Conservation (phyloP, 768 basidiomycete genomes). For the Leucocoprinus leucothites region DNA sequence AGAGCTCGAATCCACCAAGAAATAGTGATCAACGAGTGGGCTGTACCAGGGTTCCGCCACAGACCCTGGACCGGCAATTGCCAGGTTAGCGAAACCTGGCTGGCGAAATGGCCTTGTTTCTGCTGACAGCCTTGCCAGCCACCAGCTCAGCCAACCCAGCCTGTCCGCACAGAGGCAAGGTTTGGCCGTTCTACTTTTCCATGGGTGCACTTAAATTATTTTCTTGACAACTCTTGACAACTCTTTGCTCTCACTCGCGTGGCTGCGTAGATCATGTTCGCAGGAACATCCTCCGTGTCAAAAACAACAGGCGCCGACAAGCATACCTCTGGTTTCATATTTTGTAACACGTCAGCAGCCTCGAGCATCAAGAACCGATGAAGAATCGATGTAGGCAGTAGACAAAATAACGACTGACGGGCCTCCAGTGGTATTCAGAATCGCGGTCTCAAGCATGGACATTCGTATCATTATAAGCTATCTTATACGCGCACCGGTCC, state of each 20-base stretch:
- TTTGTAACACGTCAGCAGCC: constrained; percentile 69
- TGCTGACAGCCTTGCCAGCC: too few species aligned
- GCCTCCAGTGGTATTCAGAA: not conserved
- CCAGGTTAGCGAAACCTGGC: too few species aligned
- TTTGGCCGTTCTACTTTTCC: not conserved
- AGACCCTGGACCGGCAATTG: too few species aligned
- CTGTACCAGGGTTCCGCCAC: too few species aligned
- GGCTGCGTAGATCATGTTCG: constrained; percentile 53
- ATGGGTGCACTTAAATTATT: constrained; percentile 1
- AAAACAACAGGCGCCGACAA: constrained; percentile 82
- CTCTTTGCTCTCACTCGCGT: not conserved
- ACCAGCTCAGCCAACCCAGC: not conserved
- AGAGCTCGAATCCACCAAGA: too few species aligned
- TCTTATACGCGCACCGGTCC: not conserved
- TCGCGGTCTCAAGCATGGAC: not conserved
- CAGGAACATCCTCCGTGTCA: constrained; percentile 51
- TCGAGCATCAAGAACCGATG: constrained; percentile 58
- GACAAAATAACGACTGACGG: constrained; percentile 15
- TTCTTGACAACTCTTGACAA: not conserved
- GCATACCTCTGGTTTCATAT: constrained; percentile 74
- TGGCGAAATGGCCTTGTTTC: too few species aligned
- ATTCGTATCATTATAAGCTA: not conserved
- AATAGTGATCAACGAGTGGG: too few species aligned
- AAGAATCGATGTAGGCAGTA: constrained; percentile 28
- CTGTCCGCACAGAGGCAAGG: not conserved